Evolutionary conservation across 106 monocot species (phyloP), one percentile per base, ranked within the genome.

Genomic region (Acorus gramineus): DNA sequence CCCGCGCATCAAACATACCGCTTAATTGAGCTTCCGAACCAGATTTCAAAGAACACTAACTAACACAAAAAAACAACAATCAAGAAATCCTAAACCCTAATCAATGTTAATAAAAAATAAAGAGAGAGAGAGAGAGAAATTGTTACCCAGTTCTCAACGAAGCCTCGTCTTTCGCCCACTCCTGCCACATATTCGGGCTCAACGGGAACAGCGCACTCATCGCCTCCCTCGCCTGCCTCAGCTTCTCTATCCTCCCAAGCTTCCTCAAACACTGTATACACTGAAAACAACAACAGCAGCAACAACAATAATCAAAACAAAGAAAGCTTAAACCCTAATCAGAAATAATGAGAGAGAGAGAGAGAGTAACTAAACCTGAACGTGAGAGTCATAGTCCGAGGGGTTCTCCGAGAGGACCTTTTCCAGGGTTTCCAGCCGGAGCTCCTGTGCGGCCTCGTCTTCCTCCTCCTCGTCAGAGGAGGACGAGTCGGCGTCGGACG

Each of bases 181-280:
- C 96, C 61, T 77, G 78, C 96, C 91, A 98, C 79, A 98, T 85
- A 66, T 80, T 76, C 9, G 96, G 80, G 60, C 59, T 83, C 47
- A 98, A 73, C 4, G 96, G 91, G 64, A 85, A 98, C 57, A 79
- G 48, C 49, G 73, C 75, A 56, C 76, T 85, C 96, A 92, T 98
- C 0, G 77, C 66, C 50, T 85, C 82, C 75, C 96, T 85, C 14
- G 91, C 87, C 53, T 79, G 58, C 48, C 74, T 65, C 50, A 98
- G 75, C 76, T 88, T 88, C 75, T 85, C 83, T 3, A 92, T 79
- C 56, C 77, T 56, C 0, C 91, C 80, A 48, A 75, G 79, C 61
- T 84, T 98, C 77, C 96, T 80, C 63, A 91, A 70, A 58, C 65
- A 79, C 8, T 83, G 80, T 46, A 98, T 88, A 59, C 81, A 88